These are phyloP conservation scores for Cystofilobasidium ferigula DNA, from an alignment of 768 basidiomycete genomes.

Conservation along the genomic window DNA sequence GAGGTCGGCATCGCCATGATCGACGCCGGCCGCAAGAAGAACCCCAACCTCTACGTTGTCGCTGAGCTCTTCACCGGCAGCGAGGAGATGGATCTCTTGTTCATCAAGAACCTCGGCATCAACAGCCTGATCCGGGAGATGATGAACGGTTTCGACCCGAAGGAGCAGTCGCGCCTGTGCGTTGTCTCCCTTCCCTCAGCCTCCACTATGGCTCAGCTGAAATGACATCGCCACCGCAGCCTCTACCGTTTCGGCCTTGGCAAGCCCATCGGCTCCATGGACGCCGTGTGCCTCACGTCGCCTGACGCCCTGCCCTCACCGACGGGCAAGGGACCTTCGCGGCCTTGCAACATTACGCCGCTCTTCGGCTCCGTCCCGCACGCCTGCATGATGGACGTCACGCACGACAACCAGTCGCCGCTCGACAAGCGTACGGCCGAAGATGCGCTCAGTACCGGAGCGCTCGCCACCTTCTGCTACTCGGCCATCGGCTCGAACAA, in stretches of 20 bases:
- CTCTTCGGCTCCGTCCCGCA: slow-evolving; percentile 81
- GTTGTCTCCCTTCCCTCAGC: slow-evolving; percentile 15
- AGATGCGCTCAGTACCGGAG: slow-evolving; percentile 87
- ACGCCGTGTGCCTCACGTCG: slow-evolving; percentile 67
- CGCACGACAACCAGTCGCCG: slow-evolving; percentile 94
- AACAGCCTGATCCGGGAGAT: slow-evolving; percentile 90
- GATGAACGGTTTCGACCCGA: slow-evolving; percentile 70
- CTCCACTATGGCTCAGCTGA: slow-evolving; percentile 6
- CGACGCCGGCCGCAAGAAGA: slow-evolving; percentile 74
- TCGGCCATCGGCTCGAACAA: slow-evolving; percentile 87
- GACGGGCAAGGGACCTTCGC: slow-evolving; percentile 65
- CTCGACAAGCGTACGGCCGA: slow-evolving; percentile 82
- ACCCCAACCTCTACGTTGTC: slow-evolving; percentile 88
- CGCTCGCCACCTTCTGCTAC: slow-evolving; percentile 79
- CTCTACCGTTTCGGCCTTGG: slow-evolving; percentile 82
- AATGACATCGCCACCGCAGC: slow-evolving; percentile 11
- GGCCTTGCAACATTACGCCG: slow-evolving; percentile 62
- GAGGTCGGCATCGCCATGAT: slow-evolving; percentile 93
- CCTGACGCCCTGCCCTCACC: slow-evolving; percentile 67
- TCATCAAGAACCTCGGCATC: slow-evolving; percentile 82
- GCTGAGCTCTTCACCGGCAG: slow-evolving; percentile 95
- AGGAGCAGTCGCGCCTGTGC: slow-evolving; percentile 70
- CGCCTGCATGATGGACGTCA: slow-evolving; percentile 86
- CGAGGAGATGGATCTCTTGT: slow-evolving; percentile 82
- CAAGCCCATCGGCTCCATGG: slow-evolving; percentile 97